Evolutionary conservation across 1,284 basidiomycete genomes (phyloP).

Genomic region (Binderoboletus segoi): DNA sequence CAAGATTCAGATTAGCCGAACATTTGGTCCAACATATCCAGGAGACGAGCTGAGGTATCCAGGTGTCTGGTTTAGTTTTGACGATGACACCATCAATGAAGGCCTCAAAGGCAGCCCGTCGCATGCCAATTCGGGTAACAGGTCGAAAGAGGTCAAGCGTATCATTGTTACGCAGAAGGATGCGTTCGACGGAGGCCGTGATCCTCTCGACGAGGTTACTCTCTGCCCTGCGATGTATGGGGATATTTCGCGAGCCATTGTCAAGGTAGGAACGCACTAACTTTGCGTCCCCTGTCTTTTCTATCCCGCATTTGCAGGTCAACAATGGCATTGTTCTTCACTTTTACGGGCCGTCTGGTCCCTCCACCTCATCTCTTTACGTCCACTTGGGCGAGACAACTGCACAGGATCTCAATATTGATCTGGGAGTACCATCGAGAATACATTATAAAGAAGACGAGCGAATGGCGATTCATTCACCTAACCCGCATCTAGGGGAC

Average conservation of each 20-base stretch:
- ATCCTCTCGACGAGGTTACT: slow-evolving; percentile 67
- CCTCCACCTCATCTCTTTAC: slow-evolving; percentile 47
- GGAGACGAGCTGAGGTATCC: slow-evolving; percentile 80
- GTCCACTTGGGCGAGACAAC: slow-evolving; percentile 80
- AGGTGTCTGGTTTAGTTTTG: slow-evolving; percentile 81
- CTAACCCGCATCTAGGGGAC: slow-evolving; percentile 41
- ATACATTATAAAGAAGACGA: slow-evolving; percentile 87
- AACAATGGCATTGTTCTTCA: slow-evolving; percentile 72
- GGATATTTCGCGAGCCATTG: slow-evolving; percentile 65
- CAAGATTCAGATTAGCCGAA: slow-evolving; percentile 67
- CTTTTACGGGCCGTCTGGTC: slow-evolving; percentile 58
- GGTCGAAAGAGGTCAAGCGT: slow-evolving; percentile 72
- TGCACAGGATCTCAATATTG: slow-evolving; percentile 77
- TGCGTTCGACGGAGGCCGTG: slow-evolving; percentile 53
- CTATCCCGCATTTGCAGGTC: slow-evolving; percentile 47
- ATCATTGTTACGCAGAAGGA: slow-evolving; percentile 74
- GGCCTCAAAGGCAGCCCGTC: slow-evolving; percentile 45
- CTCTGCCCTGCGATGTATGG: slow-evolving; percentile 69
- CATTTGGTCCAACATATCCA: slow-evolving; percentile 85
- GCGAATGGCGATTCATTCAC: slow-evolving; percentile 78
- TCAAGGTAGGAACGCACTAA: slow-evolving; percentile 51
- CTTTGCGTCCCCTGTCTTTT: background rate
- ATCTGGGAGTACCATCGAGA: slow-evolving; percentile 78
- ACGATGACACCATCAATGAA: slow-evolving; percentile 62
- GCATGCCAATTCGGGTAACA: slow-evolving; percentile 50